phyloP scores from a whole-genome alignment of 345 rosid species.

The Trapa bicornis region DNA sequence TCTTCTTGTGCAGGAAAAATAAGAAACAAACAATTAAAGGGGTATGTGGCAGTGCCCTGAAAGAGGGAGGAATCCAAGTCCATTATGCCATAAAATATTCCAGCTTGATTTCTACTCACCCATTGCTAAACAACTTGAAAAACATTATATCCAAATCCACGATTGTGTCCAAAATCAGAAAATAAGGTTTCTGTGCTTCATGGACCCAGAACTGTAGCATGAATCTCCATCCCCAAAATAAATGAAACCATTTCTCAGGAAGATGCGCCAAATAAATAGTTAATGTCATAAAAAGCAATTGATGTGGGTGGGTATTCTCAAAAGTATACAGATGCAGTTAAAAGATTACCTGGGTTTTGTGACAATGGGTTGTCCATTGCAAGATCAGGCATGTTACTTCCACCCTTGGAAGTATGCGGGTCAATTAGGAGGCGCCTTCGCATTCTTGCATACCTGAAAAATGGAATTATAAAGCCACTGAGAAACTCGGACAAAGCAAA shows the following conservation, averaged over 20 bases:
- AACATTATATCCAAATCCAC: no score
- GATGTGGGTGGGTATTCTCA: neutral
- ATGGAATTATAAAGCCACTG: neutral
- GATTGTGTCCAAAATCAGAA: no score
- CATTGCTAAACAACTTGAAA: no score
- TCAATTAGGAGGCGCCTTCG: constrained; percentile 70
- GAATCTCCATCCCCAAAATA: neutral
- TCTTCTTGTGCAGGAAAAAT: no score
- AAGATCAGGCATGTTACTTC: constrained; percentile 51
- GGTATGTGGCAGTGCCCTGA: no score
- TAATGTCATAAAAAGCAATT: neutral
- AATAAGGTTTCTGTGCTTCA: no score
- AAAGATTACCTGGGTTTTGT: constrained; percentile 74
- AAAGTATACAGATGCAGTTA: constrained; percentile 5
- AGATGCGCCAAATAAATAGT: neutral
- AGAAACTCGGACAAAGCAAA: neutral
- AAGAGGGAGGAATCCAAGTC: no score
- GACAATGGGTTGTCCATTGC: constrained; percentile 84
- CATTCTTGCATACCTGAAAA: constrained; percentile 72
- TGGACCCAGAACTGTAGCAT: neutral
- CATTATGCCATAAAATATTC: no score
- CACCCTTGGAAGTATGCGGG: constrained; percentile 57
- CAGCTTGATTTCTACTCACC: no score
- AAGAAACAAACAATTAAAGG: no score
- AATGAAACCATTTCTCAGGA: neutral